Evolutionary conservation across 176 grass and related monocot species (phyloP).

Genomic region (Secale cereale): DNA sequence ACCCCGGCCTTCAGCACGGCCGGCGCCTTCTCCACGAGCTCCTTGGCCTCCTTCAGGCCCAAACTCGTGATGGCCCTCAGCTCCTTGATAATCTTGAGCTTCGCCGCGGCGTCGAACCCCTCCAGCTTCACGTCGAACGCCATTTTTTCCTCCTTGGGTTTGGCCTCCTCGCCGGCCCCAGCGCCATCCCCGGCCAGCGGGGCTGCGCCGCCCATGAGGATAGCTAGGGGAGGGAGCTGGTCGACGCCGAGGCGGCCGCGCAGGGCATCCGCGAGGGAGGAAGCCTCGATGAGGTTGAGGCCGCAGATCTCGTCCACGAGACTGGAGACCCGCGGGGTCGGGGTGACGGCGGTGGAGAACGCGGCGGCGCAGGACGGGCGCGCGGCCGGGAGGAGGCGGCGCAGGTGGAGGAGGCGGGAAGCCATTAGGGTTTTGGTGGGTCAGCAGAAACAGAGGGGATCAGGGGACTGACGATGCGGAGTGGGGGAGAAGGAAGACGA

Average conservation of each 20-base stretch:
- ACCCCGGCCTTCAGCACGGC: conserved; percentile 79
- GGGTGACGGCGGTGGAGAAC: conserved; percentile 37
- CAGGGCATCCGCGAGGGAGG: conserved; percentile 60
- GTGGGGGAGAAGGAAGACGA: background rate
- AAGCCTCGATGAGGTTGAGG: conserved; percentile 76
- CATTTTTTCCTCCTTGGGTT: conserved; percentile 82
- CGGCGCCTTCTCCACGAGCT: conserved; percentile 92
- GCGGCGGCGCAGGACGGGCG: background rate
- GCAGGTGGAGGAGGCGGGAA: conserved; percentile 40
- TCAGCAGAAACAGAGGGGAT: background rate
- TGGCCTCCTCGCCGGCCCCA: conserved; percentile 35
- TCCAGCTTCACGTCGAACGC: conserved; percentile 95
- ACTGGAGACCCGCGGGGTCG: conserved; percentile 60
- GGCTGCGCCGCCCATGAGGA: conserved; percentile 59
- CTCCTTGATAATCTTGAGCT: conserved; percentile 98
- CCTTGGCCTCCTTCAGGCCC: conserved; percentile 92
- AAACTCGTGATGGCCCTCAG: conserved; percentile 73
- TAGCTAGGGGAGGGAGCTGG: conserved; percentile 67
- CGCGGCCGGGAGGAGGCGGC: conserved; percentile 38
- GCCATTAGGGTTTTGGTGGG: conserved; percentile 58
- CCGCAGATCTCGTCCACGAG: conserved; percentile 73
- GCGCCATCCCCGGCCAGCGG: conserved; percentile 19
- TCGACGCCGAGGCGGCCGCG: conserved; percentile 74
- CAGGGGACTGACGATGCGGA: background rate
- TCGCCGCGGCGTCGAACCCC: conserved; percentile 75